phyloP scores from a whole-genome alignment of 768 basidiomycete species.

The Clathrus columnatus region DNA sequence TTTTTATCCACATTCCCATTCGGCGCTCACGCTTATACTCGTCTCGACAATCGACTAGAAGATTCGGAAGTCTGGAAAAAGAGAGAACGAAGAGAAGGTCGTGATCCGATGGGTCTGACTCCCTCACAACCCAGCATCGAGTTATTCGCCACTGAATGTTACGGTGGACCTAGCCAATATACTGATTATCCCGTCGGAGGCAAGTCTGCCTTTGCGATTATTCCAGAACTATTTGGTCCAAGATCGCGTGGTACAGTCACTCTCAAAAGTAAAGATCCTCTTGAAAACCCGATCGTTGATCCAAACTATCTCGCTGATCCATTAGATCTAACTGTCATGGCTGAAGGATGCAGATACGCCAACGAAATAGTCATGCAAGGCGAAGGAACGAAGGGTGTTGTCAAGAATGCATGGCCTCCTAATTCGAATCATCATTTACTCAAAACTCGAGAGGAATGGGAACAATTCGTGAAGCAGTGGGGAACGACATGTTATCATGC shows the following conservation, averaged over 20 bases:
- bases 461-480: background rate
- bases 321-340: background rate
- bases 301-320: conserved; percentile 20
- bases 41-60: background rate
- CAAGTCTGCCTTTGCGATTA: background rate
- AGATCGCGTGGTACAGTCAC: conserved; percentile 25
- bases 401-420: background rate
- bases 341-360: background rate
- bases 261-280: conserved; percentile 31
- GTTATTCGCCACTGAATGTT: background rate
- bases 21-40: background rate
- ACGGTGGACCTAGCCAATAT: background rate
- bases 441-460: background rate
- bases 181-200: background rate
- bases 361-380: background rate
- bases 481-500: conserved; percentile 23
- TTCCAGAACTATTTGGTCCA: background rate
- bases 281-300: conserved; percentile 34
- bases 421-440: background rate
- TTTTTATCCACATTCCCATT: background rate
- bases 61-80: background rate
- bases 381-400: background rate
- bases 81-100: background rate
- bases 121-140: background rate
- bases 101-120: background rate